Percentiles rank a stretch among this genome's conserved stretches.
Evolutionary conservation across 2,329 filamentous ascomycete genomes (phyloP).

Genomic region (Fusarium bactridioides): DNA sequence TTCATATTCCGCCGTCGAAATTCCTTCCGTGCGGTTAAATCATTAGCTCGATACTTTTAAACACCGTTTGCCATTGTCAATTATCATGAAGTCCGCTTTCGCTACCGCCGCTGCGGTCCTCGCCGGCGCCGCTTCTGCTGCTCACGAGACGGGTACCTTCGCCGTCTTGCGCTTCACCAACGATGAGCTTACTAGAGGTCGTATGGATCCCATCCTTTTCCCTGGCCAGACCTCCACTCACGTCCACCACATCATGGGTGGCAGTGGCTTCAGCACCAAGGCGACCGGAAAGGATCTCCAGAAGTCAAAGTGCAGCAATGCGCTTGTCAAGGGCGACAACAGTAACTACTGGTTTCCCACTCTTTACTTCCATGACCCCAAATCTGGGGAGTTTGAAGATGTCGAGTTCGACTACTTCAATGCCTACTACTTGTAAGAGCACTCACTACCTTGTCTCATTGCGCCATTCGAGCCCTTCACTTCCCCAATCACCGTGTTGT

Average conservation of each 20-base stretch:
- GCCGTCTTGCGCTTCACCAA: conserved; percentile 77
- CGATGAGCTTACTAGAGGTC: conserved; percentile 67
- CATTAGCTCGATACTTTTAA: conserved; percentile 6
- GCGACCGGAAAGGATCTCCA: conserved; percentile 68
- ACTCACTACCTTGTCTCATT: neutral
- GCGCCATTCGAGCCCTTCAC: neutral
- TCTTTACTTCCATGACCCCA: conserved; percentile 72
- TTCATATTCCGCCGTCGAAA: neutral
- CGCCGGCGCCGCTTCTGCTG: conserved; percentile 49
- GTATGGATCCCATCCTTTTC: conserved; percentile 72
- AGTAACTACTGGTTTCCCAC: conserved; percentile 81
- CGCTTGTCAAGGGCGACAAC: conserved; percentile 71
- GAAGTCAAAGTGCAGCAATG: conserved; percentile 74
- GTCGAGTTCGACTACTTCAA: conserved; percentile 77
- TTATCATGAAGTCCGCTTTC: conserved; percentile 49
- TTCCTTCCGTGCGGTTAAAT: neutral
- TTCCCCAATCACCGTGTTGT: neutral
- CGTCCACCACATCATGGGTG: conserved; percentile 76
- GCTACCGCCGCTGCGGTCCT: conserved; percentile 49
- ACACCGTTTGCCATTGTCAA: neutral
- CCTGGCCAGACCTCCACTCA: conserved; percentile 68
- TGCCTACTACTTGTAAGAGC: conserved; percentile 74
- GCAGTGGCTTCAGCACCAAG: conserved; percentile 69
- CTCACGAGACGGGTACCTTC: conserved; percentile 61
- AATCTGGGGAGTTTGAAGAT: conserved; percentile 68